Evolutionary conservation across 2,329 filamentous ascomycete species (phyloP), one percentile per base, ranked within the genome.

Genomic region (Aspergillus quadrilineatus): DNA sequence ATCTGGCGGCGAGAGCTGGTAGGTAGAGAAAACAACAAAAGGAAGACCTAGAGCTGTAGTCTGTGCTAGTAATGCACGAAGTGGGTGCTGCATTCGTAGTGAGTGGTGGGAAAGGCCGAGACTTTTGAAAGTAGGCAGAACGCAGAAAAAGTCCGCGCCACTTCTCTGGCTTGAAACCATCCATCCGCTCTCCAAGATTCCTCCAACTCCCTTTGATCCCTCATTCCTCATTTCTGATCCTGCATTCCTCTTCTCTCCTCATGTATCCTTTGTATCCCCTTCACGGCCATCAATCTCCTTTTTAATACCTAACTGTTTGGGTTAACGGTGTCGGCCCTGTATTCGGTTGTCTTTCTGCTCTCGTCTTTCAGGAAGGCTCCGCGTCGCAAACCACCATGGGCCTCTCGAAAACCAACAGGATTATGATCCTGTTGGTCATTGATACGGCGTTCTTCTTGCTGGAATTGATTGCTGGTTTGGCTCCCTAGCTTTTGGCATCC

Each of bases 371-470:
- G 64, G 62, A 36, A 60, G 44, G 42, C 54, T 63, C 64, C 66
- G 67, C 65, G 58, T 60, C 63, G 56, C 62, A 60, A 57, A 50
- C 58, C 53, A 65, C 41, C 47, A 95, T 96, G 91, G 89, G 83
- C 63, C 89, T 93, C 82, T 95, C 92, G 70, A 99, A 99, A 77
- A 89, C 89, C 64, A 90, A 88, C 67, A 87, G 93, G 74, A 97
- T 99, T 73, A 84, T 89, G 76, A 88, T 97, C 73, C 90, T 99
- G 82, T 86, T 99, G 73, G 88, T 80, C 62, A 96, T 99, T 70
- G 93, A 97, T 77, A 82, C 87, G 51, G 82, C 84, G 41, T 99
- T 99, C 79, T 97, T 99, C 77, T 76, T 96, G 47, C 79, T 97
- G 57, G 94, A 99, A 77, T 78, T 99, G 60, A 85, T 89, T 56